Conservation (phyloP, 2,329 filamentous ascomycete species). For the Furcasterigmium sp. region DNA sequence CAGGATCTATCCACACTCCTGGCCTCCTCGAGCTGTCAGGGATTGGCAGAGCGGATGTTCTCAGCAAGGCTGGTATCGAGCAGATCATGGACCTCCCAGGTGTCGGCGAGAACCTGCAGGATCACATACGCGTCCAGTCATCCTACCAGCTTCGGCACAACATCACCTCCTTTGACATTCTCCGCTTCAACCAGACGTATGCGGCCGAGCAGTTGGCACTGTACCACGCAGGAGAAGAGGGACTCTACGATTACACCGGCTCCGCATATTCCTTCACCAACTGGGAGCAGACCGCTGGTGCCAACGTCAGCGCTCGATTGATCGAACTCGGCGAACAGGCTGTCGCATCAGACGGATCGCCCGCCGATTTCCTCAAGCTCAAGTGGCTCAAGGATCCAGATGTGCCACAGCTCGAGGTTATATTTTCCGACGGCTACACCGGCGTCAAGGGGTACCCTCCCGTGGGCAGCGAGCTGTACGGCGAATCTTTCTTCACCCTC, state of each 20-base stretch:
- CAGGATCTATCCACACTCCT: constrained; percentile 49
- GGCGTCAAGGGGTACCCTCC: constrained; percentile 29
- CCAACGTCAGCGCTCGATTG: too few relatives aligned
- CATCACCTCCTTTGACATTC: constrained; percentile 23
- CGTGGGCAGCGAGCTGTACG: constrained; percentile 18
- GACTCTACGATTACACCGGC: constrained; percentile 32
- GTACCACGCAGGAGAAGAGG: constrained; percentile 19
- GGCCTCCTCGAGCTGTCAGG: constrained; percentile 53
- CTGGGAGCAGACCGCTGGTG: constrained; percentile 23
- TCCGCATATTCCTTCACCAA: constrained; percentile 34
- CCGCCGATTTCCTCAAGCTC: constrained; percentile 32
- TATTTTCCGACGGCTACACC: constrained; percentile 39
- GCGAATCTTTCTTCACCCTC: constrained; percentile 21
- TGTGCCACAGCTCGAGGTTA: constrained; percentile 35
- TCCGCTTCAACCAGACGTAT: constrained; percentile 23
- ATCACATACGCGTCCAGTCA: constrained; percentile 25
- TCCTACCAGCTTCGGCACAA: constrained; percentile 26
- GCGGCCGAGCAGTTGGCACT: constrained; percentile 31
- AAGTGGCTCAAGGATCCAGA: constrained; percentile 26
- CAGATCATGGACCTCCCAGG: constrained; percentile 49
- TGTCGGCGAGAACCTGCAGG: constrained; percentile 39
- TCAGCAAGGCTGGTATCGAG: constrained; percentile 39
- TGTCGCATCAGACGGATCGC: constrained; percentile 17
- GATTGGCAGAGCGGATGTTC: constrained; percentile 43
- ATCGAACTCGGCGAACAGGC: constrained; percentile 23